phyloP scores from a whole-genome alignment of 495 filamentous ascomycete genomes.

The Daldinia concentrica region DNA sequence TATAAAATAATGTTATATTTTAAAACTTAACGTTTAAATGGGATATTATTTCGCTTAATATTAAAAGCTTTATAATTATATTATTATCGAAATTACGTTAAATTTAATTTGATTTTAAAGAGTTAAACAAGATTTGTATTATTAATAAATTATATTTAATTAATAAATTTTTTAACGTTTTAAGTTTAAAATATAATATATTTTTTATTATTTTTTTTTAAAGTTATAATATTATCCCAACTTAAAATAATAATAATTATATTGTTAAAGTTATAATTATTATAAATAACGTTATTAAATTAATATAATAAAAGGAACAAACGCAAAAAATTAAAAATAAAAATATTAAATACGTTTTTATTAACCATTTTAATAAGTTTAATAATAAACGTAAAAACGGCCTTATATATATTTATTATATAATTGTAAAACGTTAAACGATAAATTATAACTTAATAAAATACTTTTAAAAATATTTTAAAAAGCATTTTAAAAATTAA shows the following conservation, averaged over 20 bases:
- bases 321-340: constrained; percentile 8
- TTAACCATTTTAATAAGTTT: neutral
- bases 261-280: constrained; percentile 7
- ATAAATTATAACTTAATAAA: neutral
- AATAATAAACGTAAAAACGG: neutral
- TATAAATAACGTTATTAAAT: constrained; percentile 3
- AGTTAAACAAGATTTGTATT: constrained; percentile 10
- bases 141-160: constrained; percentile 13
- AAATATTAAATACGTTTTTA: constrained; percentile 14
- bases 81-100: constrained; percentile 1
- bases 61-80: neutral
- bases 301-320: constrained; percentile 11
- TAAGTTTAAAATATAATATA: constrained; percentile 5
- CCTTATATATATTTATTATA: neutral
- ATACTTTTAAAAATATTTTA: neutral
- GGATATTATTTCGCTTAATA: neutral
- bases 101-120: constrained; percentile 13
- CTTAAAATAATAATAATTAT: neutral
- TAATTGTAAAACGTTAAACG: neutral
- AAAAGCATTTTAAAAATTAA: neutral
- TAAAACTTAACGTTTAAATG: constrained; percentile 13
- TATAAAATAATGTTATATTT: constrained; percentile 9
- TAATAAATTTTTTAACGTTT: constrained; percentile 8
- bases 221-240: constrained; percentile 9
- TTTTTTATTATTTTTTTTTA: constrained; percentile 12